Base-by-base conservation (phyloP, 2,329 filamentous ascomycete species). In the Pleomassaria siparia region DNA sequence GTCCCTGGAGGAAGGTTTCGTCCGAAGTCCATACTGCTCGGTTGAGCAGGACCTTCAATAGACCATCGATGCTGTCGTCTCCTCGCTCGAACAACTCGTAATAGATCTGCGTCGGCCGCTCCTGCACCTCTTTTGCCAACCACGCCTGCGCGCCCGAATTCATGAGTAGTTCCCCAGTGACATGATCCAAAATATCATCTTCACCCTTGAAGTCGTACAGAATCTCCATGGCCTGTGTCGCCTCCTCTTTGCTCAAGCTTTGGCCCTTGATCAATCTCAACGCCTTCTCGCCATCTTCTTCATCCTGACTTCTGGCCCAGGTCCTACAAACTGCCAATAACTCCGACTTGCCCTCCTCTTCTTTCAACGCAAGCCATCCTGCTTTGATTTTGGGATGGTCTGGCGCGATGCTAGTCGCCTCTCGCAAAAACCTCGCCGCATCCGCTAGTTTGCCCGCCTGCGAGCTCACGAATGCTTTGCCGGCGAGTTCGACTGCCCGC, bases 81-180 rank as follows among this genome's bases (percentile, higher is more conserved):
- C 76, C 76, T 13, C 72, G 68, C 42, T 71, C 67, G 44, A 73
- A 78, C 32, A 77, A 56, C 44, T 68, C 65, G 30, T 73, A 69
- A 57, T 76, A 78, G 20, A 69, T 69, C 25, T 69, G 62, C 3
- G 74, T 76, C 12, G 74, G 69, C 30, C 67, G 63, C 11, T 70
- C 58, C 20, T 60, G 51, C 28, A 77, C 59, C 4, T 63, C 63
- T 25, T 56, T 60, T 6, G 68, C 73, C n/a, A 78, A 60, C 42
- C 62, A 63, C 47, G 59, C 67, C 49, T 73, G 70, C 7, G 73
- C 75, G 21, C 70, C 67, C 4, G 50, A 46, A 41, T 65, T 58
- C 35, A 60, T 59, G 44, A 74, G 37, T 7, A 74, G 51, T 41
- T 68, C 65, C 28, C 69, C 67, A 2, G 70, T 72, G 28, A 73